Conservation (phyloP, 148 eudicot genomes). For the Fagopyrum homotropicum region DNA sequence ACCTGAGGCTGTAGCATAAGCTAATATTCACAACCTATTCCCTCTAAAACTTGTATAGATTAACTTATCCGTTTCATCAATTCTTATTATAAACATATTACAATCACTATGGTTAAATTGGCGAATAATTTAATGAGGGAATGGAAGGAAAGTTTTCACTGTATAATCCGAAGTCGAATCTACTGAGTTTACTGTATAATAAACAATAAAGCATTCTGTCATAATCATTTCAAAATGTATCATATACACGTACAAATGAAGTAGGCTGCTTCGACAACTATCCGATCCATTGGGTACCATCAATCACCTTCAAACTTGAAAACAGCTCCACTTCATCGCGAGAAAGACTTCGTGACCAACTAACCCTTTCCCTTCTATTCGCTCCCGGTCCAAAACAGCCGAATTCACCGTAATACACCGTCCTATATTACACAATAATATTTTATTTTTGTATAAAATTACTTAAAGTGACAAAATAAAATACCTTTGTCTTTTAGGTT, state of each 20-base stretch:
- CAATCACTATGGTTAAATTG: no score
- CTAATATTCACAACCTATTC: no score
- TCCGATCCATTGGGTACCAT: conserved; percentile 4
- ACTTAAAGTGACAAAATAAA: neutral
- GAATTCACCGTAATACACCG: conserved; percentile 11
- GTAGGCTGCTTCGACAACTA: neutral
- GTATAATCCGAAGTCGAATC: no score
- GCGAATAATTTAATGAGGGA: no score
- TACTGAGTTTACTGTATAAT: no score
- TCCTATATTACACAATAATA: neutral
- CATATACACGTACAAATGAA: neutral
- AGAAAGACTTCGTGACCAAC: conserved; percentile 7
- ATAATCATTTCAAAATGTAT: neutral
- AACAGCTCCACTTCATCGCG: neutral
- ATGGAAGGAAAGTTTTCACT: no score
- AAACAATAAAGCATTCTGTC: no score
- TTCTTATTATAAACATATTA: no score
- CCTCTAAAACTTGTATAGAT: no score
- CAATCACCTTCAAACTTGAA: conserved; percentile 7
- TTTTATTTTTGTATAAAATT: neutral
- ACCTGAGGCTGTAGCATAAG: no score
- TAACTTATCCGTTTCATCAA: no score
- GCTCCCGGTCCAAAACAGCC: conserved; percentile 7
- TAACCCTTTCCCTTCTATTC: conserved; percentile 2
- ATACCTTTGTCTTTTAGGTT: conserved; percentile 3